Evolutionary conservation across 2,329 filamentous ascomycete genomes (phyloP).

Genomic region (Bipolaris bicolor): DNA sequence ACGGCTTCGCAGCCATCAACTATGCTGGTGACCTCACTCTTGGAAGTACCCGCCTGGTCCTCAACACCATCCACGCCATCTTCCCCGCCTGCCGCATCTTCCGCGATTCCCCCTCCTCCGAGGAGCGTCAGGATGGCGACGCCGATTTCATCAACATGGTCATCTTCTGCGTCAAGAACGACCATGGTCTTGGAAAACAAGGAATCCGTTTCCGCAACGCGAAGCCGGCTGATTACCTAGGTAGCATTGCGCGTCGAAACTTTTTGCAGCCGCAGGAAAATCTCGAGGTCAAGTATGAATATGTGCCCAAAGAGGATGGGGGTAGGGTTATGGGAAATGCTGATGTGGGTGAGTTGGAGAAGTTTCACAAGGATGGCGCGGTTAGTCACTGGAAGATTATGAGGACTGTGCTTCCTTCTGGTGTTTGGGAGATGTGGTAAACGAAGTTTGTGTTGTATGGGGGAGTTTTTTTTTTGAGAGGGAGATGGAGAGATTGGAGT

Average conservation of each 20-base stretch:
- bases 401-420: conserved; percentile 77
- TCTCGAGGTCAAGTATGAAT: conserved; percentile 58
- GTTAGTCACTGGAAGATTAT: conserved; percentile 91
- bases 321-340: conserved; percentile 64
- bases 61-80: conserved; percentile 79
- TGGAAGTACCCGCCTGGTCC: conserved; percentile 75
- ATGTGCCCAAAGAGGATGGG: conserved; percentile 44
- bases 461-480: too few species aligned
- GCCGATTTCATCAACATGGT: conserved; percentile 93
- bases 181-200: conserved; percentile 37
- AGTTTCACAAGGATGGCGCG: conserved; percentile 77
- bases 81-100: conserved; percentile 93
- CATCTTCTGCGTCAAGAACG: conserved; percentile 82
- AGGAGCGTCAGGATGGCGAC: conserved; percentile 46
- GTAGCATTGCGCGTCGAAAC: conserved; percentile 70
- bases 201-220: conserved; percentile 72
- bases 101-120: conserved; percentile 71
- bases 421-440: conserved; percentile 88
- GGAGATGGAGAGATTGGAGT: too few species aligned
- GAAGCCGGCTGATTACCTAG: conserved; percentile 69
- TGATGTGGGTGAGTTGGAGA: conserved; percentile 69
- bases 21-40: conserved; percentile 88
- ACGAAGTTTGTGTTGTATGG: conserved; percentile 3
- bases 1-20: conserved; percentile 91
- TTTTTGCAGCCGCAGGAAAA: conserved; percentile 78